Base-by-base conservation (phyloP, 2,329 filamentous ascomycete genomes). In the Mycosphaerelloides madeirae region DNA sequence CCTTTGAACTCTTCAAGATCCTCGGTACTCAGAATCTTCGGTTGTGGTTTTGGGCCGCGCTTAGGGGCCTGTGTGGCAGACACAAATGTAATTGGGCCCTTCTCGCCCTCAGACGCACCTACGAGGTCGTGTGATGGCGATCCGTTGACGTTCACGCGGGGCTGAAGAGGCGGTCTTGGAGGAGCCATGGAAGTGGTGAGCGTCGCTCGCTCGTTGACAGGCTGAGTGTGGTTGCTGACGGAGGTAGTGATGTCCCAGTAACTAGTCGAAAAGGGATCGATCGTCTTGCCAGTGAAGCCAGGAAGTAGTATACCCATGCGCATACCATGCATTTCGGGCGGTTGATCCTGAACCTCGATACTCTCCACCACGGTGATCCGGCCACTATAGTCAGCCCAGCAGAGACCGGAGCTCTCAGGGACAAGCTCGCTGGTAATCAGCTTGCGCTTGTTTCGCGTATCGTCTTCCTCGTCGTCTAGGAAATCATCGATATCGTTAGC, bases 401-500 rank as follows among this genome's bases (percentile, higher is more conserved):
- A 93, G 8, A 97, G 69, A 0, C 91, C 93, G 3, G 82, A 87
- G 61, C 78, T 85, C 32, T 85, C 72, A 0, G 89, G 87, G 59
- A 90, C 80, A 58, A 94, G 75, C 53, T 87, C 81, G 22, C 82
- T 80, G 25, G 72, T 78, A 57, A 78, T 70, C 6, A 77, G 65
- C 68, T 83, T 66, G 63, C 78, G 70, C 72, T 78, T 76, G 67
- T 72, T 62, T 69, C 77, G 59, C 65, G 93, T 87, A 41, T 50
- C 52, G 43, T 64, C 62, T 19, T 94, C 87, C 5, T 87, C 87
- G 57, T 94, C 87, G 55, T 95, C 90, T 1, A 96, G 73, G 60
- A 96, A 96, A 14, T 82, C 90, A 3, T 88, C 87, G 82, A 95
- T 85, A 48, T 94, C 89, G 50, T 87, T 85, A 13, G 87, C 85